Percentiles rank a stretch among this genome's conserved stretches.
These are phyloP conservation scores for Gynostemma pentaphyllum DNA, from an alignment of 306 rosid species.

Conservation along the genomic window DNA sequence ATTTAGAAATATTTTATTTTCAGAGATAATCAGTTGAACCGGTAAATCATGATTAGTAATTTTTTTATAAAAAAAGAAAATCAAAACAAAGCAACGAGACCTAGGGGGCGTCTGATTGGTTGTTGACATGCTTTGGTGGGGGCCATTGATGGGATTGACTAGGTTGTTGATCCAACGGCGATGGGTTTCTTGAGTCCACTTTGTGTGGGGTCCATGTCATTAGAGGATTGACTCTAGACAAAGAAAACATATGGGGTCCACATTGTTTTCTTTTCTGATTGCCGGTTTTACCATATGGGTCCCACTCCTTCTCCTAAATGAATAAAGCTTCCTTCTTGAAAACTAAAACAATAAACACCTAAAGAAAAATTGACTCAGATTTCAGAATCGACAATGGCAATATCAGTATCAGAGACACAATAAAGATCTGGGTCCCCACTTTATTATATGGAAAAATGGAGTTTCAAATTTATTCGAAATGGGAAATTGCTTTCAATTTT, in stretches of 20 bases:
- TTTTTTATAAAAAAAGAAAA: no score
- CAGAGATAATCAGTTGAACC: no score
- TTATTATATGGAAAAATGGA: background rate
- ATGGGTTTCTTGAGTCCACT: background rate
- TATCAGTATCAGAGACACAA: background rate
- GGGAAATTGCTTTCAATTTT: background rate
- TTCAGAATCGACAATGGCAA: background rate
- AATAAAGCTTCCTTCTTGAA: background rate
- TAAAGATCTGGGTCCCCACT: background rate
- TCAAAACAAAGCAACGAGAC: slow-evolving; percentile 14
- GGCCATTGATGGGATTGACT: slow-evolving; percentile 5
- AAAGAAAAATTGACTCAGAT: background rate
- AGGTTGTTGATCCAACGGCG: slow-evolving; percentile 4
- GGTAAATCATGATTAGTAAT: no score
- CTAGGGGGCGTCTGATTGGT: slow-evolving; percentile 8
- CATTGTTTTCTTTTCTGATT: background rate
- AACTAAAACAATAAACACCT: background rate
- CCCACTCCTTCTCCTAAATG: no score
- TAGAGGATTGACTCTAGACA: slow-evolving; percentile 9
- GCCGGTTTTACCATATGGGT: background rate
- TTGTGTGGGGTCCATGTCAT: background rate
- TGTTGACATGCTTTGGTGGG: slow-evolving; percentile 26
- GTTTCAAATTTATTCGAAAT: background rate
- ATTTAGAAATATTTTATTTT: no score
- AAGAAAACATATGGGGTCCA: slow-evolving; percentile 4